These are phyloP conservation scores for Xylaria sp. DNA, from an alignment of 2,329 filamentous ascomycete genomes.

Conservation along the genomic window DNA sequence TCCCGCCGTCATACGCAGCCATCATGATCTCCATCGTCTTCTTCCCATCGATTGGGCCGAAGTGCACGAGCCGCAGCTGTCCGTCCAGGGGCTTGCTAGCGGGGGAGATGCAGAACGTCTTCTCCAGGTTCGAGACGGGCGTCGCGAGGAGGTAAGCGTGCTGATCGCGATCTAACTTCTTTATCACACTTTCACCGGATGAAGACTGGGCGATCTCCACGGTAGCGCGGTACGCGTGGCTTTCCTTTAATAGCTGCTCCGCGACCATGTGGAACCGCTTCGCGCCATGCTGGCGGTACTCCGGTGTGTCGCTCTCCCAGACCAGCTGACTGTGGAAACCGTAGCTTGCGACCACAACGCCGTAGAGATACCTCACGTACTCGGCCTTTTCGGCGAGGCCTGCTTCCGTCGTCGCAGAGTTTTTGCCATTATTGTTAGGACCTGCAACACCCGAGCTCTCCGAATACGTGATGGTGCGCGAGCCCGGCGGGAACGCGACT, in stretches of 20 bases:
- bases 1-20: constrained; percentile 62
- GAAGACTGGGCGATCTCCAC: constrained; percentile 44
- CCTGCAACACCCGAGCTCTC: constrained; percentile 23
- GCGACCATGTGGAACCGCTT: constrained; percentile 87
- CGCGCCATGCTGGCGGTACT: constrained; percentile 77
- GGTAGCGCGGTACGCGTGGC: constrained; percentile 56
- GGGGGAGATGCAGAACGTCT: constrained; percentile 82
- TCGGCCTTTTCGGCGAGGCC: constrained; percentile 40
- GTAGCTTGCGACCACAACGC: constrained; percentile 87
- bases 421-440: background rate
- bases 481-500: constrained; percentile 65
- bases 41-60: constrained; percentile 69
- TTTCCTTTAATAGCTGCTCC: constrained; percentile 67
- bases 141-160: constrained; percentile 81
- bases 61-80: constrained; percentile 73
- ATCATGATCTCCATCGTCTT: constrained; percentile 80
- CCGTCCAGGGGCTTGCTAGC: constrained; percentile 72
- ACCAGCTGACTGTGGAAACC: constrained; percentile 89
- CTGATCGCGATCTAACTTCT: constrained; percentile 45
- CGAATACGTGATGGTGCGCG: constrained; percentile 52
- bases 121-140: constrained; percentile 81
- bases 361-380: constrained; percentile 58
- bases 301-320: constrained; percentile 85
- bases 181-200: background rate
- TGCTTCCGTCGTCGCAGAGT: background rate